Base-by-base conservation (phyloP, 257 asterid genomes). In the Solanum ossicruentum region DNA sequence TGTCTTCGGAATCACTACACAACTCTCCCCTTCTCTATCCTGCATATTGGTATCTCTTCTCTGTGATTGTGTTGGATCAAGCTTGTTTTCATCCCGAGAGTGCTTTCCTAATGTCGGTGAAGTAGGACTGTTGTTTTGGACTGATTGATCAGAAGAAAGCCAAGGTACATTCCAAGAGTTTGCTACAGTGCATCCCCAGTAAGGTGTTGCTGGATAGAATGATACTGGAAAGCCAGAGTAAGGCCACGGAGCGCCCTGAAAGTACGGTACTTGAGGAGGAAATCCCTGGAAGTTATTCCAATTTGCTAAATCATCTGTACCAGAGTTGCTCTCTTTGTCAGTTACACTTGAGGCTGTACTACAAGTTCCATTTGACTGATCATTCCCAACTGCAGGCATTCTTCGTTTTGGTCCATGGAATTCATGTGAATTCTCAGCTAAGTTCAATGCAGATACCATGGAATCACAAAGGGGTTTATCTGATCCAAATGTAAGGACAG, bases 91-190 rank as follows among this genome's bases (percentile, higher is more conserved):
- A 41, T 90, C 93, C 79, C 98, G 88, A 6, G 91, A 67, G 71
- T 86, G 97, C 84, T 95, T 93, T 21, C 98, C 97, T 20, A 93
- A 80, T 39, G 85, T 72, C 0, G 90, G 78, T 83, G 88, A 84
- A 60, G 55, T 32, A 23, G 91, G 90, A 66, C 72, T 67, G 2
- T 23, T 55, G 82, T 83, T 81, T 12, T 55, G 69, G 51, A 63
- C 39, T 4, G 87, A 86, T 41, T 80, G 84, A 79, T 85, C 84
- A 36, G 89, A 84, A 8, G 88, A 65, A 66, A 75, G 65, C 89
- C 84, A 84, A 8, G 88, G 87, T 45, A 84, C 51, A 17, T 73
- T 89, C 91, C 91, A 91, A 17, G 89, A 85, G 17, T 43, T 86
- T 18, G 94, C 67, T 54, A 87, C 56, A 2, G 92, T 89, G 84